Percentiles rank a stretch among this genome's conserved stretches.
These are phyloP conservation scores for Tilletia indica DNA, from an alignment of 1,284 basidiomycete genomes.

Conservation along the genomic window DNA sequence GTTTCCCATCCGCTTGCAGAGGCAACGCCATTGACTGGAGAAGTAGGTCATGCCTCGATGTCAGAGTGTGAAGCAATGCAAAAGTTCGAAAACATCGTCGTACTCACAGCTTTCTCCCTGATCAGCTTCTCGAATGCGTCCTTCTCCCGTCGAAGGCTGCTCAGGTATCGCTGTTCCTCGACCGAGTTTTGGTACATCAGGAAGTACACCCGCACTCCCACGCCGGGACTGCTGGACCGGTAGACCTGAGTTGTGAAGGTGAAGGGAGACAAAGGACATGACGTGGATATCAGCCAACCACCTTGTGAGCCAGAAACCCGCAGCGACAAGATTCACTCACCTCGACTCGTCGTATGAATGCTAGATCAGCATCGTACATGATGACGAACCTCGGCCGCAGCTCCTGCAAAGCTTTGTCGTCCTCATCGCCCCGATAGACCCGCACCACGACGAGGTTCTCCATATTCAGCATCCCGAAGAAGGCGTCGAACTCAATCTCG, in stretches of 20 bases:
- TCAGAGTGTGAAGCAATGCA: constrained; percentile 66
- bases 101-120: constrained; percentile 79
- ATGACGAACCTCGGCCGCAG: constrained; percentile 87
- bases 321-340: constrained; percentile 59
- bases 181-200: constrained; percentile 88
- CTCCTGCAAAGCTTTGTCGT: constrained; percentile 84
- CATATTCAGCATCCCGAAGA: constrained; percentile 77
- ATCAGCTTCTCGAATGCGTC: constrained; percentile 92
- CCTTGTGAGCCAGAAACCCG: neutral
- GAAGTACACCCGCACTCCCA: constrained; percentile 88
- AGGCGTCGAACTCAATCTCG: constrained; percentile 67
- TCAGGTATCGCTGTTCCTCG: constrained; percentile 93
- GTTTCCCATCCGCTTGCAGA: constrained; percentile 72
- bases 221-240: constrained; percentile 81
- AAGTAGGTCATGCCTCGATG: too few relatives aligned
- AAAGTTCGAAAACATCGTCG: constrained; percentile 54
- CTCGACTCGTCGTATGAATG: constrained; percentile 89
- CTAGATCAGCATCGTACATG: constrained; percentile 84
- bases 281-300: neutral
- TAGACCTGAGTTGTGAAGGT: constrained; percentile 15
- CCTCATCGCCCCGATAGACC: constrained; percentile 85
- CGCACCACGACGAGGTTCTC: constrained; percentile 81
- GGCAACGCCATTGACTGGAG: constrained; percentile 80
- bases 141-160: constrained; percentile 83
- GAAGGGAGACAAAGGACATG: too few relatives aligned